These are phyloP conservation scores for Fusarium nurragi DNA, from an alignment of 2,329 filamentous ascomycete species.

Conservation along the genomic window DNA sequence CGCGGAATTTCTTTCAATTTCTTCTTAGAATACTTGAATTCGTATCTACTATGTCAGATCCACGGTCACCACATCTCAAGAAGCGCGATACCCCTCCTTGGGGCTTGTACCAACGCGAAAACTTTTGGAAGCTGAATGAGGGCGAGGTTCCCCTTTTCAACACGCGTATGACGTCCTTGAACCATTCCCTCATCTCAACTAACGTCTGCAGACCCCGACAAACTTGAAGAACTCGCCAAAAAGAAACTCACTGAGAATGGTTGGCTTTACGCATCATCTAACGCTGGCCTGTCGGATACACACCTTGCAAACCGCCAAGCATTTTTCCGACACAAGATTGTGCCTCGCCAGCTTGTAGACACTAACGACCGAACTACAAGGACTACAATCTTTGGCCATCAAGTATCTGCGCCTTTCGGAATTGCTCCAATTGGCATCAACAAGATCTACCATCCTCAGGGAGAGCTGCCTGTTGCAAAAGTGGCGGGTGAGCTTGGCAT, in stretches of 20 bases:
- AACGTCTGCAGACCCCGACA: not conserved
- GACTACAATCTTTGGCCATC: not conserved
- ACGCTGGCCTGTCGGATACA: slow-evolving; percentile 6
- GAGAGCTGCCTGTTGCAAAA: slow-evolving; percentile 9
- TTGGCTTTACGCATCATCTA: slow-evolving; percentile 10
- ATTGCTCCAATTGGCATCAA: slow-evolving; percentile 12
- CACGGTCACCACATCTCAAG: not conserved
- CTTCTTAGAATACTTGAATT: accelerated
- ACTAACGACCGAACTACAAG: not conserved
- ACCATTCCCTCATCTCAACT: accelerated
- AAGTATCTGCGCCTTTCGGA: slow-evolving; percentile 12
- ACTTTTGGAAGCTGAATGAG: slow-evolving; percentile 12
- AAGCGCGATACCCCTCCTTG: slow-evolving; percentile 6
- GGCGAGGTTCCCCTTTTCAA: slow-evolving; percentile 15
- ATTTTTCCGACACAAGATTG: slow-evolving; percentile 13
- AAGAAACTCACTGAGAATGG: slow-evolving; percentile 13
- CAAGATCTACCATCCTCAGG: slow-evolving; percentile 15
- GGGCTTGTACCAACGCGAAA: slow-evolving; percentile 13
- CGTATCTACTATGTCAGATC: not conserved
- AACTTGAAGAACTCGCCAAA: slow-evolving; percentile 5
- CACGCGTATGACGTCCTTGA: not conserved
- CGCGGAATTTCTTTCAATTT: too few species aligned
- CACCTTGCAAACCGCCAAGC: slow-evolving; percentile 11
- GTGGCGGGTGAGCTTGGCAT: slow-evolving; percentile 7
- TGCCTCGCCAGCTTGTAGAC: slow-evolving; percentile 6